Conservation (phyloP, 495 filamentous ascomycete genomes). For the Xanthoparmelia taractica region DNA sequence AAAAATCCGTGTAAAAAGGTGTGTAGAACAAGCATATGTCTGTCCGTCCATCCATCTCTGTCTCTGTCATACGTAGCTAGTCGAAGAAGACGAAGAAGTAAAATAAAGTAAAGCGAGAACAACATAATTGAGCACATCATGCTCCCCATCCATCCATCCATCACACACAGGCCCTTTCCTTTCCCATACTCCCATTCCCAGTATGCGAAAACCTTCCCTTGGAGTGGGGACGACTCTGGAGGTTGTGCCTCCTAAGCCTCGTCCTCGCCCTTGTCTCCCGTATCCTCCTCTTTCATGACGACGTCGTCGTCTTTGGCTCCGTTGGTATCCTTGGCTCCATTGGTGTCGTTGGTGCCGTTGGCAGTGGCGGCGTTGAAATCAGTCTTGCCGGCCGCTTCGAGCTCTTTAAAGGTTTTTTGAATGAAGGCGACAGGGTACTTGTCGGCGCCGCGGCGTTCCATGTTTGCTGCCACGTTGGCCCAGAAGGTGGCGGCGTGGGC, state of each 20-base stretch:
- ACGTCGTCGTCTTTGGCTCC: background rate
- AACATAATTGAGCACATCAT: too few relatives aligned
- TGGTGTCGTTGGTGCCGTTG: background rate
- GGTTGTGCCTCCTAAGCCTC: background rate
- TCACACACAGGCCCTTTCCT: too few relatives aligned
- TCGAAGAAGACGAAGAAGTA: background rate
- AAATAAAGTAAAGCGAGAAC: background rate
- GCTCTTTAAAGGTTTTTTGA: conserved; percentile 17
- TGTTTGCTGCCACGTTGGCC: conserved; percentile 4
- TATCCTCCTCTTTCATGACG: background rate
- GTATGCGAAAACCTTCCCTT: background rate
- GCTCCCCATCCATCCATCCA: too few relatives aligned
- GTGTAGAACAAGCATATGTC: too few relatives aligned
- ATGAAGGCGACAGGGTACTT: conserved; percentile 21
- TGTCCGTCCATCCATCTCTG: too few relatives aligned
- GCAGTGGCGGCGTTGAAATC: background rate
- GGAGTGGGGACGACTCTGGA: conserved; percentile 1
- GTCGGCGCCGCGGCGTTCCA: conserved; percentile 4
- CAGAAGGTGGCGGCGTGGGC: conserved; percentile 7
- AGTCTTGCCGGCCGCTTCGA: background rate
- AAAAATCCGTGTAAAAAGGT: too few relatives aligned
- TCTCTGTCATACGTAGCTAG: too few relatives aligned
- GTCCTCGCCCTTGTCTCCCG: background rate
- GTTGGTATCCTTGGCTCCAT: background rate
- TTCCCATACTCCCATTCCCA: background rate